Percentiles rank a stretch among this genome's conserved stretches.
phyloP scores from a whole-genome alignment of 108 stramenopile species.

The Epipyxis sp. region DNA sequence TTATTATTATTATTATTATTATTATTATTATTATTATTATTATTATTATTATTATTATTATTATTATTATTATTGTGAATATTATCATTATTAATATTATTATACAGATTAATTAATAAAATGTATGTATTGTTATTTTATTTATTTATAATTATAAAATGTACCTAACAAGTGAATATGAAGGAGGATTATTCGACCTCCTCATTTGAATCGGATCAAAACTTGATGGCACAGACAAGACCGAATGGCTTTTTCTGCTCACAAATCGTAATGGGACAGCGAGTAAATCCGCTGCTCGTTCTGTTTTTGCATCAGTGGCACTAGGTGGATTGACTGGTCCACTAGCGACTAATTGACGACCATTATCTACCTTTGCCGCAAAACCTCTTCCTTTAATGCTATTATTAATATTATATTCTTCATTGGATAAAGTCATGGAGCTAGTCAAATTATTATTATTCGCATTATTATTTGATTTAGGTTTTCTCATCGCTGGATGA shows the following conservation, averaged over 20 bases:
- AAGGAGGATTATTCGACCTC: background rate
- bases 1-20: no score
- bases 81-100: no score
- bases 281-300: background rate
- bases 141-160: no score
- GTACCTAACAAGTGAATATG: background rate
- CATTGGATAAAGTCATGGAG: background rate
- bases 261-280: slow-evolving; percentile 26
- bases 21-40: no score
- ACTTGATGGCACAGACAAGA: background rate
- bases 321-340: background rate
- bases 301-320: background rate
- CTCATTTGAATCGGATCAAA: background rate
- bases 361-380: background rate
- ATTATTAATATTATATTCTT: background rate
- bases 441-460: background rate
- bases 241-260: background rate
- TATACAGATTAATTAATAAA: no score
- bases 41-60: no score
- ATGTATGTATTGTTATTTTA: no score
- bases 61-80: no score
- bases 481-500: background rate
- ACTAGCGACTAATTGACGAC: background rate
- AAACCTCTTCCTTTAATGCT: background rate
- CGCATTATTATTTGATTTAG: background rate